Base-by-base conservation (phyloP, 1,139 yeast species). In the Blastobotrys elegans region DNA sequence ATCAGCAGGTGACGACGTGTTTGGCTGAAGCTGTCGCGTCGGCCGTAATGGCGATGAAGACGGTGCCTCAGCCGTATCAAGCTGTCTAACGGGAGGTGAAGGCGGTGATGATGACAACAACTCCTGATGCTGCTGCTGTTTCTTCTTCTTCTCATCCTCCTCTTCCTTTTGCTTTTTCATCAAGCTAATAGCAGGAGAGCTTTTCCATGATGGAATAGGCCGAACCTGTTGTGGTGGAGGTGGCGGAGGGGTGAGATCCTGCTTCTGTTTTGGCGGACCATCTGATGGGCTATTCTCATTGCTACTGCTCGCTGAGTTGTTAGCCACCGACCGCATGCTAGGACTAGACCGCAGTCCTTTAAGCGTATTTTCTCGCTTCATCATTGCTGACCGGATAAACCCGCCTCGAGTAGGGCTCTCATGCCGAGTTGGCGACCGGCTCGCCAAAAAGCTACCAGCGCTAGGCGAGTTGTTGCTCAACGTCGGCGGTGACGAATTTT, bases 321-420 rank as follows among this genome's bases (percentile, higher is more conserved):
- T 20, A 24, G 21, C 36, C 17, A n/a, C 16, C 13, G 40, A n/a
- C 13, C 40, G 16, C 30, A 29, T 5, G 21, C 43, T 22, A 29
- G 44, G 44, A 41, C 32, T 22, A 14, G 44, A 34, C 5, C 14
- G 14, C 18, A 26, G 14, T 3, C 39, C 24, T 31, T 37, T 18
- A n/a, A 45, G 31, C 2, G 48, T 53, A 32, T 43, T 40, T 38
- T 58, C 64, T 13, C 63, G 53, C 39, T 55, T 59, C 22, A 61
- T 50, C 57, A 62, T 51, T 18, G 66, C 66, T 31, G 64, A 60
- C 31, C 61, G 62, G 11, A 63, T 57, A 48, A 63, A 63, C 16
- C 63, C 59, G 11, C 64, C 65, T 36, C 52, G 33, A 13, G 45
- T 41, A 1, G 50, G 50, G 5, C 37, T 27, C 18, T 41, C 60